Evolutionary conservation across 129 eudicot species (phyloP), one percentile per base, ranked within the genome.

Genomic region (Rutidosis leptorrhynchoides): DNA sequence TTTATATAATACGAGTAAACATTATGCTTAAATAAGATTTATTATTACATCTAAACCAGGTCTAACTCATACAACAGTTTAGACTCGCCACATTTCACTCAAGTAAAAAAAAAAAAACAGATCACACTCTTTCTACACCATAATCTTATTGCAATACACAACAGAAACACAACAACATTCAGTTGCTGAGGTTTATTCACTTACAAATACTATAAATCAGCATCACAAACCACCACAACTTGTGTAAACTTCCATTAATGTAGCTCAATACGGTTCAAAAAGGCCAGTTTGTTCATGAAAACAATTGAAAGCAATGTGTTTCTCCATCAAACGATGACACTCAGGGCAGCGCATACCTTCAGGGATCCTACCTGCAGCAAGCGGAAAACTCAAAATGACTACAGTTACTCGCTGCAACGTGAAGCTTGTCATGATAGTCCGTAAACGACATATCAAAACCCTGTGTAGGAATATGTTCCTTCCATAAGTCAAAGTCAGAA

Each of bases 261-360:
- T 59, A 17, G 19, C 52, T 79, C 68, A 74, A 25, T 82, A 62
- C 26, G 84, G 88, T 58, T 68, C 69, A 52, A 73, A 55, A 25
- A 55, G 65, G 58, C 67, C 74, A 24, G 65, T 68, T 61, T 81
- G 78, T 16, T 85, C 85, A 63, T 82, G 86, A 87, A 96, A 91
- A 82, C 98, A 87, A 28, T 75, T 79, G 80, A 81, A 91, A 66
- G 88, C 82, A 58, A 69, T 75, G 65, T 62, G 77, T 61, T 85
- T 85, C 62, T 85, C 96, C 98, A 91, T 91, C n/a, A 57, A 32
- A 3, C 85, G 79, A 1, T 72, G 82, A 43, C 98, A 91, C 72
- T 91, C 98, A 2, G 98, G 83, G 80, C 98, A 91, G 14, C 79
- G 81, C 81, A 91, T 82, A 43, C 57, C 69, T 45, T 85, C 84